These are phyloP conservation scores for Phaffomyces thermotolerans DNA, from an alignment of 805 yeast species.

Conservation along the genomic window DNA sequence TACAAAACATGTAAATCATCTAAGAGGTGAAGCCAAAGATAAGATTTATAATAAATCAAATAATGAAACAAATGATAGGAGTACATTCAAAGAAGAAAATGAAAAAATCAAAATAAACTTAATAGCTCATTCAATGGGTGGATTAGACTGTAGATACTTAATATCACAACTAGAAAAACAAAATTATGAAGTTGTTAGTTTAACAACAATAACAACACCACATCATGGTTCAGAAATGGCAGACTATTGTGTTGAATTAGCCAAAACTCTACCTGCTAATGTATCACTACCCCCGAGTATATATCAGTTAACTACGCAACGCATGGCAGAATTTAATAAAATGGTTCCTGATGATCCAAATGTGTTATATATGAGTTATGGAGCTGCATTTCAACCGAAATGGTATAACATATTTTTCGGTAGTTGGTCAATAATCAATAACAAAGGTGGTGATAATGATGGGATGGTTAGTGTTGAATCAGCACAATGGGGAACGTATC, in stretches of 20 bases:
- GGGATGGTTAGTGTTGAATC: slow-evolving; percentile 79
- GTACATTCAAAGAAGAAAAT: slow-evolving; percentile 9
- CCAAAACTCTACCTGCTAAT: slow-evolving; percentile 16
- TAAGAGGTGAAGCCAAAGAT: slow-evolving; percentile 16
- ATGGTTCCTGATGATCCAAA: slow-evolving; percentile 45
- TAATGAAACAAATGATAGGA: background rate
- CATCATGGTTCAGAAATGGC: slow-evolving; percentile 85
- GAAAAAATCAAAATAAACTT: slow-evolving; percentile 53
- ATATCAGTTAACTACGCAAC: slow-evolving; percentile 56
- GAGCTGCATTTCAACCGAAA: slow-evolving; percentile 61
- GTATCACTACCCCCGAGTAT: slow-evolving; percentile 36
- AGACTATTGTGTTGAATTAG: slow-evolving; percentile 45
- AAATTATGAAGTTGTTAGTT: slow-evolving; percentile 54
- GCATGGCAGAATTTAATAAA: slow-evolving; percentile 47
- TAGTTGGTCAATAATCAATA: slow-evolving; percentile 57
- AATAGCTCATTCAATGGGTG: slow-evolving; percentile 93
- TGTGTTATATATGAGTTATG: slow-evolving; percentile 76
- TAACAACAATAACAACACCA: slow-evolving; percentile 85
- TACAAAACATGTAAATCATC: slow-evolving; percentile 16
- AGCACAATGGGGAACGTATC: slow-evolving; percentile 75
- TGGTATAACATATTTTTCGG: slow-evolving; percentile 54
- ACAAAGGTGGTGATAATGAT: slow-evolving; percentile 56
- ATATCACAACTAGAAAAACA: slow-evolving; percentile 44
- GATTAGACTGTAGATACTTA: slow-evolving; percentile 74
- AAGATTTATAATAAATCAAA: slow-evolving; percentile 21